These are phyloP conservation scores for Pholiota molesta DNA, from an alignment of 768 basidiomycete species.

Conservation along the genomic window DNA sequence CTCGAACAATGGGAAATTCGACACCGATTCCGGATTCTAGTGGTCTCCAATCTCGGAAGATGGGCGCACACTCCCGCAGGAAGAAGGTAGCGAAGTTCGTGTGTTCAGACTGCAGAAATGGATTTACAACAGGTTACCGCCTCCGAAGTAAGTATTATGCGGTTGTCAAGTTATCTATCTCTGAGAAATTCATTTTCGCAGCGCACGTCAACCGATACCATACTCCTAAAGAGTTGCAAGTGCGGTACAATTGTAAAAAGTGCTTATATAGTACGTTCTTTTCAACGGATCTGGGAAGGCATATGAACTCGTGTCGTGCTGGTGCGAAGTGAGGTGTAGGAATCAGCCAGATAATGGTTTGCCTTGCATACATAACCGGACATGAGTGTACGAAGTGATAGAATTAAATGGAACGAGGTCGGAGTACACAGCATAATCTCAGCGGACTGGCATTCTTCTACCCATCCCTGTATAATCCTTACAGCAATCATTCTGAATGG, in stretches of 20 bases:
- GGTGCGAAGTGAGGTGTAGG: no score
- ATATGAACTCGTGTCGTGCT: background rate
- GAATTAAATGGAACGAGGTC: no score
- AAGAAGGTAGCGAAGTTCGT: background rate
- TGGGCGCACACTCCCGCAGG: background rate
- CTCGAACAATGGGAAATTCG: no score
- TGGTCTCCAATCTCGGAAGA: background rate
- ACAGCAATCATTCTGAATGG: background rate
- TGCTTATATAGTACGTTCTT: background rate
- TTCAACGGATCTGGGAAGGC: background rate
- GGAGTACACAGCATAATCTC: no score
- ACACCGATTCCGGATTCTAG: no score
- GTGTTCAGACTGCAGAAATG: background rate
- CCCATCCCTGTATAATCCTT: no score
- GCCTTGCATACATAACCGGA: no score
- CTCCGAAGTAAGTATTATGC: background rate
- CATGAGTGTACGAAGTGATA: no score
- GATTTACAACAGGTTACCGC: background rate
- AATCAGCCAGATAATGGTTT: no score
- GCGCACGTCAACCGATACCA: background rate
- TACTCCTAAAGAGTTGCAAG: background rate
- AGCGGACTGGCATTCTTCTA: no score
- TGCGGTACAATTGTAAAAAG: background rate
- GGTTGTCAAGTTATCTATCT: background rate
- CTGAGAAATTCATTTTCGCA: background rate